Base-by-base conservation (phyloP, 164 flowering plant genomes). In the Santalum album region DNA sequence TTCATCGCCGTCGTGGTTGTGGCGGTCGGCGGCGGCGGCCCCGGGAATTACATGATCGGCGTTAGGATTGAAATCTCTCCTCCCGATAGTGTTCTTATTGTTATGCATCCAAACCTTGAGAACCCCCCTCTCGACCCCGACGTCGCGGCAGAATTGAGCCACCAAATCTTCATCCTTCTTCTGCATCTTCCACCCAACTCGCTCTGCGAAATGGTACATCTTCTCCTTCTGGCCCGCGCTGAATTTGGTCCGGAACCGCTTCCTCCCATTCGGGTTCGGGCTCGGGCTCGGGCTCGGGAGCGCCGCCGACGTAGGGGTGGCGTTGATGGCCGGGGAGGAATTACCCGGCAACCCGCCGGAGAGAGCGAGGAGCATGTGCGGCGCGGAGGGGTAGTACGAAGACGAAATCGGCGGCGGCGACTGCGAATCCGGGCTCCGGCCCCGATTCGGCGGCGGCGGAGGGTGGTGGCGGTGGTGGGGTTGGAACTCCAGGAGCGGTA, bases 21-120 rank as follows among this genome's bases (percentile, higher is more conserved):
- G 3, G 42, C 17, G 15, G 16, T 15, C 42, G 14, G 9, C 42
- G 7, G 7, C 36, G n/a, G n/a, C 9, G 6, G 34, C 9, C 34
- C 34, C 34, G 34, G 4, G 34, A 29, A 29, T 9, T 4, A 4
- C 34, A 9, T 3, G 34, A 29, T 29, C 9, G 9, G 6, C 6
- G 4, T 29, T 29, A 4, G 34, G 34, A 9, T 29, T 9, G 34
- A 29, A 29, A 29, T 29, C 34, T 9, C 6, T 3, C 34, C 34
- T 29, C 34, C 34, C 80, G 40, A 75, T 48, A 46, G 59, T 63
- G 59, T 73, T 52, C 73, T 83, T 85, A 70, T 87, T 75, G 61
- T 87, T 87, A 39, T 83, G 92, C 90, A 87, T 87, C 96, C 96
- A 87, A 6, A 87, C 92, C 64, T 85, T 87, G 54, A 87, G 56